phyloP scores from a whole-genome alignment of 2,329 filamentous ascomycete genomes.

The Ceratocystis alfenasii region DNA sequence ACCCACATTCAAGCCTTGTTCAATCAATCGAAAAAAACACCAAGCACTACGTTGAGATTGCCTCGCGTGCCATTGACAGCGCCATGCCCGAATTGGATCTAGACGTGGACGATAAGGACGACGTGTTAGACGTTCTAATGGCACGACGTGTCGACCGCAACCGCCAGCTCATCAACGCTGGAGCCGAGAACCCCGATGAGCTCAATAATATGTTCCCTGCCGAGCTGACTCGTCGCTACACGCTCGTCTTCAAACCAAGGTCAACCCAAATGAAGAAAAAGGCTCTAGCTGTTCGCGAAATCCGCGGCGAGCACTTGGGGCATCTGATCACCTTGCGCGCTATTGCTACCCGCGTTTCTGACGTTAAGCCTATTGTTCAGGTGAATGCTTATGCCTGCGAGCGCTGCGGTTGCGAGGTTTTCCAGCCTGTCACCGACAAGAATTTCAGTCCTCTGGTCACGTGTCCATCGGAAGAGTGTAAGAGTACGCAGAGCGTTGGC shows the following conservation, averaged over 20 bases:
- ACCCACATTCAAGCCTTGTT: conserved; percentile 60
- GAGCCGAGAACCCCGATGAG: conserved; percentile 53
- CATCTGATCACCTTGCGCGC: conserved; percentile 87
- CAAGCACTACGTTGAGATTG: conserved; percentile 85
- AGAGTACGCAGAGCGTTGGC: conserved; percentile 79
- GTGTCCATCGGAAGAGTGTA: conserved; percentile 84
- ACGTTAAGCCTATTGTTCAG: conserved; percentile 94
- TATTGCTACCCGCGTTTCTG: conserved; percentile 88
- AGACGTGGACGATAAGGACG: conserved; percentile 84
- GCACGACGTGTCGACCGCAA: conserved; percentile 80
- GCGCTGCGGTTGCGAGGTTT: conserved; percentile 90
- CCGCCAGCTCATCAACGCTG: conserved; percentile 56
- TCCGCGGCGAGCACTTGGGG: conserved; percentile 84
- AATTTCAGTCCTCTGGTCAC: conserved; percentile 77
- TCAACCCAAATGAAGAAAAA: conserved; percentile 57
- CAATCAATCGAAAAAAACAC: conserved; percentile 82
- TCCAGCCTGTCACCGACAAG: conserved; percentile 86
- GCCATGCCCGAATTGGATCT: conserved; percentile 66
- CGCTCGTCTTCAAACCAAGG: conserved; percentile 86
- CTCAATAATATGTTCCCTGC: conserved; percentile 75
- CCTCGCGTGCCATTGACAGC: conserved; percentile 79
- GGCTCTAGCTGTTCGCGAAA: conserved; percentile 77
- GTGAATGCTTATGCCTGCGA: conserved; percentile 98
- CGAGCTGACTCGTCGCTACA: conserved; percentile 85
- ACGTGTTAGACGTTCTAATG: conserved; percentile 94